Evolutionary conservation across 371 early-diverging fungal genomes (phyloP).

Genomic region (Mortierella sp.): DNA sequence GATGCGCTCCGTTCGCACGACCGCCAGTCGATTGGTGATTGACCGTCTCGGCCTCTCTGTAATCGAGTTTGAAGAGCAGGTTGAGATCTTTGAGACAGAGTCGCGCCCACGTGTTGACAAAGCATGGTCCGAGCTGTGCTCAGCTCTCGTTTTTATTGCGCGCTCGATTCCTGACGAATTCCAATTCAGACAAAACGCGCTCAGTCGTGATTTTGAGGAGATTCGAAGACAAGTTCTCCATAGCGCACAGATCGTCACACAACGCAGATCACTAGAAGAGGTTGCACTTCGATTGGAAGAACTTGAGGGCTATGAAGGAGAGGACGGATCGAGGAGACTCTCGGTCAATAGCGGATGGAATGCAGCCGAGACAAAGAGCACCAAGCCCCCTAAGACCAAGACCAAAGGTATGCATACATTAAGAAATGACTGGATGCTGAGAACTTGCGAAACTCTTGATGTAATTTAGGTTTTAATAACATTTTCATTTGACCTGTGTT

Average conservation of each 20-base stretch:
- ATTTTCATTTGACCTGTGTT: conserved; percentile 1
- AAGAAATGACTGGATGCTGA: no score
- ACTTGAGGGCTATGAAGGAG: conserved; percentile 30
- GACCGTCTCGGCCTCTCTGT: conserved; percentile 43
- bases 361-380: conserved; percentile 1
- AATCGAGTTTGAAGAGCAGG: conserved; percentile 51
- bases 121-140: conserved; percentile 52
- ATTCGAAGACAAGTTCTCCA: conserved; percentile 41
- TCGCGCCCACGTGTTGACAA: conserved; percentile 45
- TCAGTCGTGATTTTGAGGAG: conserved; percentile 46
- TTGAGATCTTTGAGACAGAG: conserved; percentile 51
- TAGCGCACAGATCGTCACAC: conserved; percentile 51
- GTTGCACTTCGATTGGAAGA: conserved; percentile 38
- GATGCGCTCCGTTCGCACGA: conserved; percentile 43
- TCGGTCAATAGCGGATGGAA: conserved; percentile 20
- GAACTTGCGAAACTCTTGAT: neutral
- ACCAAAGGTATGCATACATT: conserved; percentile 21
- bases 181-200: conserved; percentile 33
- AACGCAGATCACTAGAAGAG: conserved; percentile 45
- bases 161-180: conserved; percentile 47
- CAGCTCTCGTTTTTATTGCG: conserved; percentile 33
- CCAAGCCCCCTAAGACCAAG: conserved; percentile 11
- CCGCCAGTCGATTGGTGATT: conserved; percentile 44
- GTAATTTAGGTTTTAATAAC: neutral
- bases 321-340: neutral